Base-by-base conservation (phyloP, 1,284 basidiomycete genomes). In the Taiwanofungus camphoratus region DNA sequence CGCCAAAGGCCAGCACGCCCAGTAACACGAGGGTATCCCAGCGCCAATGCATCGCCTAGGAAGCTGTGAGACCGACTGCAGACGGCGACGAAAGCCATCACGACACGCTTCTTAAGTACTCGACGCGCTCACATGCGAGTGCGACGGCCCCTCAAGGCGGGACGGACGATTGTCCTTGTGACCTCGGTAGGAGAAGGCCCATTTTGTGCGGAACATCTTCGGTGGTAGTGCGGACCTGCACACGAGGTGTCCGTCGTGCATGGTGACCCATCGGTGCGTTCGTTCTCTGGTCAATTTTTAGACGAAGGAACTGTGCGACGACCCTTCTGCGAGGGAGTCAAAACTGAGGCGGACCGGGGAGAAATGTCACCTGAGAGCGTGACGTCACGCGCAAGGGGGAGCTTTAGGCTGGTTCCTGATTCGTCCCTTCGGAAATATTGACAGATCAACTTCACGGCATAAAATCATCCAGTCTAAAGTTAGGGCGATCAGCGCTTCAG, bases 1-100 rank as follows among this genome's bases (percentile, higher is more conserved):
- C 33, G 36, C 26, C 26, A 43, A 48, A 33, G 19, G 45, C 46
- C 26, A 55, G 38, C 31, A 54, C 34, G 36, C 48, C 47, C 12
- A 47, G 41, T 34, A 42, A 30, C 19, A 19, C 32, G 22, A 24
- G 26, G 24, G 13, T 37, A 3, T 20, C 21, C 46, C 41, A 48
- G 38, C 16, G 37, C 15, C 34, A 7, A n/a, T 32, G 19, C 46
- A 48, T 48, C 16, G 13, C 15, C 16, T 21, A 4, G 30, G 19
- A 30, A 38, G 19, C 39, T 23, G 24, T 34, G n/a, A 29, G 26
- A 34, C 30, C 13, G 35, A 35, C 34, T n/a, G 19, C 35, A 32
- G 45, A 42, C 40, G 18, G 29, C 11, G 13, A 15, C 33, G 27
- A 18, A n/a, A 20, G 8, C 13, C 24, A 12, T 26, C 20, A 5